Percentiles rank a stretch among this genome's conserved stretches.
Evolutionary conservation across 306 rosid species (phyloP).

Genomic region (Cyclanthera cordifolia): DNA sequence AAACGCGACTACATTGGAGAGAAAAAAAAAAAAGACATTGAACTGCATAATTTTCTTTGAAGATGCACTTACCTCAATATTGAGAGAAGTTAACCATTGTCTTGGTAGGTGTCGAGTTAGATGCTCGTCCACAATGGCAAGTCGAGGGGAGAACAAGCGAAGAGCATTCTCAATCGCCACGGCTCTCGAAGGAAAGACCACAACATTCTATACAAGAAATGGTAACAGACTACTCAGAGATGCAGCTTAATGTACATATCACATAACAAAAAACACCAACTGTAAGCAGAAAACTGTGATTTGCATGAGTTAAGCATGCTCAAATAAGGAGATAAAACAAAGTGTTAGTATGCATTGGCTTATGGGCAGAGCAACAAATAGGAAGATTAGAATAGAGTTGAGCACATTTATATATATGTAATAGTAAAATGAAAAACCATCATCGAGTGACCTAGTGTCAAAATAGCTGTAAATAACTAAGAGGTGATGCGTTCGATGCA

Average conservation of each 20-base stretch:
- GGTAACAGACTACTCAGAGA: constrained; percentile 26
- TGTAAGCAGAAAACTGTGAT: neutral
- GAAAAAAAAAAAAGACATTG: constrained; percentile 1
- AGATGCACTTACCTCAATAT: constrained; percentile 44
- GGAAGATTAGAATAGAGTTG: constrained; percentile 1
- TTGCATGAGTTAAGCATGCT: neutral
- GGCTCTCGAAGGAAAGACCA: constrained; percentile 85
- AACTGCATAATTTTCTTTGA: neutral
- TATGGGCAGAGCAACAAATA: neutral
- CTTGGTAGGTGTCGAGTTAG: constrained; percentile 73
- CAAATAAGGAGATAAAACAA: neutral
- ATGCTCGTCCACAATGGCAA: constrained; percentile 93
- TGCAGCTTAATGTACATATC: neutral
- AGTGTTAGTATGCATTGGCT: neutral
- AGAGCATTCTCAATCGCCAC: constrained; percentile 91
- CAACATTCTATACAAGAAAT: constrained; percentile 62
- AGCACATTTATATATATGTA: neutral
- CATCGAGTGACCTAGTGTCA: too few species aligned
- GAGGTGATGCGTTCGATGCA: too few species aligned
- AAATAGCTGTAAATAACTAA: too few species aligned
- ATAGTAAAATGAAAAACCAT: neutral
- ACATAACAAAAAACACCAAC: neutral
- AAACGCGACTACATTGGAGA: neutral
- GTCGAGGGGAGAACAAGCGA: constrained; percentile 78
- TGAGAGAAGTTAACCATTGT: constrained; percentile 74